Conservation (phyloP, 108 stramenopile species). For the Pseudonitzschia pungens region DNA sequence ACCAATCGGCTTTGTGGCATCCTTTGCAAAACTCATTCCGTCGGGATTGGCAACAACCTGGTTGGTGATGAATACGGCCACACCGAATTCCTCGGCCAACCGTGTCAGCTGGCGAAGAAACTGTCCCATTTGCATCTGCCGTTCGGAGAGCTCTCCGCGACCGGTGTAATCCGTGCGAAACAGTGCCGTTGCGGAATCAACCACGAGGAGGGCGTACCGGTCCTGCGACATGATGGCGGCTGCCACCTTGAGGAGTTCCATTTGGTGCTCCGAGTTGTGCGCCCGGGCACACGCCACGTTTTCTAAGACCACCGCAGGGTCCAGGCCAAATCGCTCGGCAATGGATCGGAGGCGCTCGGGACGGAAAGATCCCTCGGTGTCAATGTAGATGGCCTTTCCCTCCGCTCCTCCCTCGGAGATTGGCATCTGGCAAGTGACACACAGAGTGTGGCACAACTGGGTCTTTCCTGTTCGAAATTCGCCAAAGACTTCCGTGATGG, state of each 20-base stretch:
- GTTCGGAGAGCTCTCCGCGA: conserved; percentile 96
- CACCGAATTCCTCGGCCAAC: conserved; percentile 97
- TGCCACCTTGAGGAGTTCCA: conserved; percentile 95
- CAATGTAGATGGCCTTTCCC: conserved; percentile 99
- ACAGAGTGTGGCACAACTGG: conserved; percentile 99
- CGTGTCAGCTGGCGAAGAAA: conserved; percentile 97
- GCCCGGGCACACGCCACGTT: conserved; percentile 99
- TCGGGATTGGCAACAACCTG: conserved; percentile 99
- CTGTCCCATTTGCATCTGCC: conserved; percentile 98
- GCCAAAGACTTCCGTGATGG: conserved; percentile 98
- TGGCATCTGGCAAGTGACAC: conserved; percentile 98
- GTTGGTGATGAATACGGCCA: conserved; percentile 99
- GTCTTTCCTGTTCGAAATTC: conserved; percentile 98
- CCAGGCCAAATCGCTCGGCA: conserved; percentile 97
- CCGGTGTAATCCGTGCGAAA: conserved; percentile 99
- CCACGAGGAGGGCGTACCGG: conserved; percentile 95
- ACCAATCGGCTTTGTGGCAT: conserved; percentile 98
- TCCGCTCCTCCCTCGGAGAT: conserved; percentile 97
- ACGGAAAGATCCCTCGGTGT: conserved; percentile 99
- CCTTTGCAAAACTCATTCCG: conserved; percentile 97
- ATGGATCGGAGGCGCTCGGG: conserved; percentile 93
- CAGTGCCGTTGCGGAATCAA: conserved; percentile 98
- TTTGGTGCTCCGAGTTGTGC: conserved; percentile 99
- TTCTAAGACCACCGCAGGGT: conserved; percentile 92
- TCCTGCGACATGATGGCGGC: conserved; percentile 98